Base-by-base conservation (phyloP, 768 basidiomycete species). In the Tremella mesenterica region DNA sequence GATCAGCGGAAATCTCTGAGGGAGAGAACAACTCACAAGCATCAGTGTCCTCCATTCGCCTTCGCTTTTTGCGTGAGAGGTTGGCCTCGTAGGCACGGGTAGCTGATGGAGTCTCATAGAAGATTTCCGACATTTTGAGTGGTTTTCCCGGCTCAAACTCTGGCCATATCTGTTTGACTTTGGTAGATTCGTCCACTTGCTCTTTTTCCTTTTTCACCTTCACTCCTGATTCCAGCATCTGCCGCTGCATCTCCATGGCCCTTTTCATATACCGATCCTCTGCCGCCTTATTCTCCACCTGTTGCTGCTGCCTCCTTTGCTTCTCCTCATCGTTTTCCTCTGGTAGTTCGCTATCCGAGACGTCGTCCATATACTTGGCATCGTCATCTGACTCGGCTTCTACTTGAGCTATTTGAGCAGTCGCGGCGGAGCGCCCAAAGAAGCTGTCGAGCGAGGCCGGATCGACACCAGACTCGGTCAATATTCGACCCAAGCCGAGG, bases 41-140 rank as follows among this genome's bases (percentile, higher is more conserved):
- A 16, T 58, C 54, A 23, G 39, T 48, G 4, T 50, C 27, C 23
- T 62, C 58, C 21, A 61, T 31, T 34, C 56, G 54, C 31, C 54
- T n/a, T 41, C 60, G 51, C 60, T 67, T 67, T 48, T 56, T 60
- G 29, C 50, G 52, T 18, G 31, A 34, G 14, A 60, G 5, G 5
- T 34, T 50, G 8, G 6, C 48, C 21, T 51, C 47, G 13, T 54
- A 23, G 20, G 25, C 49, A 12, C 29, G 38, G 45, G 25, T 55
- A 31, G 54, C 51, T 36, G 50, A 50, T n/a, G 67, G 67, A 12
- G 64, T 69, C 30, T 69, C 61, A 38, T 63, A 69, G 44, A 62
- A 63, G 26, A 69, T 57, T 51, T 69, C 64, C 5, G 60, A 61
- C 67, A 69, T 69, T 43, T 51, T 54, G 45, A 69, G 20, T 31